Evolutionary conservation across 2,329 filamentous ascomycete species (phyloP).

Genomic region (Leptographium wingfieldii): DNA sequence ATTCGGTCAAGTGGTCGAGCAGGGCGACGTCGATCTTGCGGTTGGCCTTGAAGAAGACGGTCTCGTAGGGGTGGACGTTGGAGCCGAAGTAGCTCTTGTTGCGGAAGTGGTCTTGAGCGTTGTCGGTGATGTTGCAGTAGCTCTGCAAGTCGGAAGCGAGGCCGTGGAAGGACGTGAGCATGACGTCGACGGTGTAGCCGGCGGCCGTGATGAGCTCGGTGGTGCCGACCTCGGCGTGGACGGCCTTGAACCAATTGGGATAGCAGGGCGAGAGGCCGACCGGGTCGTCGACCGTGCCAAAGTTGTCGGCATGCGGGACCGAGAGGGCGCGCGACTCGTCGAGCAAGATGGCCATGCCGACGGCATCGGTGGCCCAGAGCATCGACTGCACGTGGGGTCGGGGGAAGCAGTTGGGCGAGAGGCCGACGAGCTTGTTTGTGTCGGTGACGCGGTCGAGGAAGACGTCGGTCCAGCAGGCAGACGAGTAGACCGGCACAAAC

Average conservation of each 20-base stretch:
- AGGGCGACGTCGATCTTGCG: slow-evolving; percentile 17
- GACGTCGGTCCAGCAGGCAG: slow-evolving; percentile 24
- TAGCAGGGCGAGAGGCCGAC: slow-evolving; percentile 21
- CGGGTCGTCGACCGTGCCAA: slow-evolving; percentile 14
- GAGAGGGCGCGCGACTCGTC: slow-evolving; percentile 15
- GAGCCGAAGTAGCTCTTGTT: slow-evolving; percentile 20
- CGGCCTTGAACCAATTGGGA: slow-evolving; percentile 14
- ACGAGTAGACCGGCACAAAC: slow-evolving; percentile 22
- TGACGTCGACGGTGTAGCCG: slow-evolving; percentile 22
- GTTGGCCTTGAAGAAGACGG: slow-evolving; percentile 24
- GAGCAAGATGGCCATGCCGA: slow-evolving; percentile 24
- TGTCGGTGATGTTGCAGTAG: slow-evolving; percentile 16
- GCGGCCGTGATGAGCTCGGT: slow-evolving; percentile 17
- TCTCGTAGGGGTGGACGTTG: slow-evolving; percentile 25
- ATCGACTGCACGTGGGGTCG: slow-evolving; percentile 24
- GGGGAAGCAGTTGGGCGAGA: slow-evolving; percentile 23
- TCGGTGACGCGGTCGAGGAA: slow-evolving; percentile 20
- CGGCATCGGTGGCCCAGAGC: slow-evolving; percentile 24
- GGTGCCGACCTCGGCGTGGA: slow-evolving; percentile 21
- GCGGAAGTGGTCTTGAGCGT: slow-evolving; percentile 11
- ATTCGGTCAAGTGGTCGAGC: slow-evolving; percentile 19
- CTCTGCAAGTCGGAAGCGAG: not conserved
- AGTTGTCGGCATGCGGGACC: slow-evolving; percentile 10
- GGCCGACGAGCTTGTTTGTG: slow-evolving; percentile 23
- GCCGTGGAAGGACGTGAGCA: slow-evolving; percentile 21